These are phyloP conservation scores for Microbotryum scabiosae DNA, from an alignment of 1,284 basidiomycete genomes.

Conservation along the genomic window DNA sequence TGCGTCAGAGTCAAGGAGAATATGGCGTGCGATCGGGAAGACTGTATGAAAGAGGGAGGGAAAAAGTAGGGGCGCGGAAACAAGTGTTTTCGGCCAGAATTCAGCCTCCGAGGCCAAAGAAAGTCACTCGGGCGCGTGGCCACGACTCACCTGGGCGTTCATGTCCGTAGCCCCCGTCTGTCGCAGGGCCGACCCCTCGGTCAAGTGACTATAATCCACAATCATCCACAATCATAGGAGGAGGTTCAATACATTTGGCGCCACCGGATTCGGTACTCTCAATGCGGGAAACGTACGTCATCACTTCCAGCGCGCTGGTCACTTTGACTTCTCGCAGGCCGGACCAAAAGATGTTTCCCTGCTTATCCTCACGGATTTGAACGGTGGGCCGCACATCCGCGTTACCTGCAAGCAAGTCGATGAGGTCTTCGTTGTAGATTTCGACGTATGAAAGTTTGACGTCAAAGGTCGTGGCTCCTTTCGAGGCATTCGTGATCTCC, in stretches of 20 bases:
- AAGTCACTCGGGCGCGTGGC: slow-evolving; percentile 48
- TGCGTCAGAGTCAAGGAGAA: slow-evolving; percentile 92
- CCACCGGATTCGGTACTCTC: background rate
- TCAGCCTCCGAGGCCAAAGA: no score
- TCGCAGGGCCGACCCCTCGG: slow-evolving; percentile 74
- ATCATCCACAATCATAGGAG: no score
- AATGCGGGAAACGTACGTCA: slow-evolving; percentile 55
- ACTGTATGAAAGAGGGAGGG: no score
- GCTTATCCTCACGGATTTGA: slow-evolving; percentile 92
- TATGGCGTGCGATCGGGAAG: slow-evolving; percentile 52
- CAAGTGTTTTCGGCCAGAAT: no score
- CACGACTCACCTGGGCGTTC: slow-evolving; percentile 96
- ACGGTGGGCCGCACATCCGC: slow-evolving; percentile 66
- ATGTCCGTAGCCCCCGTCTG: slow-evolving; percentile 96
- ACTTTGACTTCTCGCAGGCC: slow-evolving; percentile 87
- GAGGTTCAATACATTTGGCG: slow-evolving; percentile 1
- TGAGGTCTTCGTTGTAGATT: slow-evolving; percentile 78
- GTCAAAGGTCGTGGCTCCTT: slow-evolving; percentile 48
- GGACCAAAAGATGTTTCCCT: slow-evolving; percentile 93
- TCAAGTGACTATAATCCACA: slow-evolving; percentile 14
- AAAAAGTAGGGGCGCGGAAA: no score
- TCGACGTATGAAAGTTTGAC: slow-evolving; percentile 87
- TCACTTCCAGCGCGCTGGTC: slow-evolving; percentile 73
- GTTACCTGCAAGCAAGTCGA: slow-evolving; percentile 55
- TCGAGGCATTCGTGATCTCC: slow-evolving; percentile 65